Evolutionary conservation across 2,329 filamentous ascomycete genomes (phyloP), one percentile per base, ranked within the genome.

Genomic region (Sphaerulina vaccinii): DNA sequence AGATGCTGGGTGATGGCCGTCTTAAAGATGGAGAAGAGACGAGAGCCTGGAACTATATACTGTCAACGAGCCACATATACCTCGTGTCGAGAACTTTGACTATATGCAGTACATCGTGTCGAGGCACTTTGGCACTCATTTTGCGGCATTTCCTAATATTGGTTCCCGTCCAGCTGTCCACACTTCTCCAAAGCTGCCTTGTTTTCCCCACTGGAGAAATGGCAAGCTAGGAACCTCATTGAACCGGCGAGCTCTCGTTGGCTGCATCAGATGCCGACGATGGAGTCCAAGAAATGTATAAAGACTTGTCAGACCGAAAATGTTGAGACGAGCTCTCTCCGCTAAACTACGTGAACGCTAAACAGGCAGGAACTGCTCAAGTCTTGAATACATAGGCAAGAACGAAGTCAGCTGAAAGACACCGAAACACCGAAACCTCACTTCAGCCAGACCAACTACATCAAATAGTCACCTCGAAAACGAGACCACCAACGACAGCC

Each of bases 241-340:
- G 23, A 39, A 32, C 45, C 35, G 35, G 22, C 45, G 21, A 48
- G 45, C 45, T 48, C 45, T 48, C 45, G 36, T 40, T 48, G 45
- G 45, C 36, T 21, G 22, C 36, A 45, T 21, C 45, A 49, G 36
- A 49, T 21, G 45, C 45, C 45, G 45, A 40, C 23, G 21, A 59
- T 59, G 56, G 56, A 49, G 45, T 51, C 54, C 13, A 39, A 36
- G 22, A 55, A 35, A 24, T 50, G 55, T 55, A 57, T 60, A 54
- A 60, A 72, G 48, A 66, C 73, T 56, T 68, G 67, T 0, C 67
- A 72, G 10, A 71, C 70, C 46, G 60, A 74, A 53, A 65, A 70
- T 50, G 71, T 70, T 16, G 65, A 73, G 59, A 62, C 68, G 19
- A 66, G 72, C 24, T 66, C 71, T 56, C 61, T 72, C 15, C 66